Evolutionary conservation across 192 early-diverging fungal species (phyloP).

Genomic region (Allomyces macrogynus): DNA sequence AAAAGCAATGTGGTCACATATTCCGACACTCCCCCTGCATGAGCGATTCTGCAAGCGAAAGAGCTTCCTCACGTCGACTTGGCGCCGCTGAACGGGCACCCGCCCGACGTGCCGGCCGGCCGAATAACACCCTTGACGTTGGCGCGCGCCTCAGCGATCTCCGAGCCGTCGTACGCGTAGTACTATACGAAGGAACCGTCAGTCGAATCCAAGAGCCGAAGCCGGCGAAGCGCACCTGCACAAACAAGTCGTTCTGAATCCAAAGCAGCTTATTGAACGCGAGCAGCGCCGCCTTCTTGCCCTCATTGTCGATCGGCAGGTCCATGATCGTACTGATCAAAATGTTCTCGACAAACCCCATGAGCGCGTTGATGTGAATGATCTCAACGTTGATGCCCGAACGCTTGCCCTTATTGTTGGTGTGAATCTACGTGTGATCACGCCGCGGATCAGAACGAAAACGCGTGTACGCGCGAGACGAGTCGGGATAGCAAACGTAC

Average conservation of each 20-base stretch:
- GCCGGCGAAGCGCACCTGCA: conserved; percentile 8
- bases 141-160: not conserved
- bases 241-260: conserved; percentile 70
- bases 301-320: conserved; percentile 27
- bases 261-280: conserved; percentile 66
- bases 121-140: not conserved
- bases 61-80: too few relatives aligned
- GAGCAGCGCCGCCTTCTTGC: conserved; percentile 25
- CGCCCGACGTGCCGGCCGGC: too few relatives aligned
- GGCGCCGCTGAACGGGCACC: too few relatives aligned
- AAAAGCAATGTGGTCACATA: too few relatives aligned
- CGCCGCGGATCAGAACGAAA: not conserved
- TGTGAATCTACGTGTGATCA: conserved; percentile 55
- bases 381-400: conserved; percentile 63
- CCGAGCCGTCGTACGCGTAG: conserved; percentile 14
- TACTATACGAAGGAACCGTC: conserved; percentile 21
- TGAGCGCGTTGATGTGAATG: conserved; percentile 57
- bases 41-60: too few relatives aligned
- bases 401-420: conserved; percentile 46
- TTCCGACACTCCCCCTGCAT: too few relatives aligned
- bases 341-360: conserved; percentile 39
- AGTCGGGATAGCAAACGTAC: too few relatives aligned
- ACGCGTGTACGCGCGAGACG: too few relatives aligned
- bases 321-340: conserved; percentile 30
- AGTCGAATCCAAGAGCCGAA: too few relatives aligned